Percentiles rank a stretch among this genome's conserved stretches.
phyloP scores from a whole-genome alignment of 805 yeast species.

The Starmerella potacharoeniae region DNA sequence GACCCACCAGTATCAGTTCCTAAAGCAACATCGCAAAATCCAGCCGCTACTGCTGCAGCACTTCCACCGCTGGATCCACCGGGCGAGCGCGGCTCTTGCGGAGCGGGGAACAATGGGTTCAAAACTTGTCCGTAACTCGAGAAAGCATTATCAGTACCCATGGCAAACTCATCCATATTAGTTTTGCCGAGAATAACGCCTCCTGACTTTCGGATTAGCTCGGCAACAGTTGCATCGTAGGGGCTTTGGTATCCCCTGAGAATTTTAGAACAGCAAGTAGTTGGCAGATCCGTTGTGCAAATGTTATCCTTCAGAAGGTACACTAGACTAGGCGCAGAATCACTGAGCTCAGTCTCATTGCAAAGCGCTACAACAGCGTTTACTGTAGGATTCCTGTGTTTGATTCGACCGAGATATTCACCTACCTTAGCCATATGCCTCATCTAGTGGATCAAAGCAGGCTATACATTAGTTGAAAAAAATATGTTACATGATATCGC shows the following conservation, averaged over 20 bases:
- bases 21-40: conserved; percentile 56
- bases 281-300: conserved; percentile 49
- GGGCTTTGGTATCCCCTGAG: conserved; percentile 57
- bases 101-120: conserved; percentile 33
- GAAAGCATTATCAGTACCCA: conserved; percentile 51
- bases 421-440: conserved; percentile 6
- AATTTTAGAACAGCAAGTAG: conserved; percentile 70
- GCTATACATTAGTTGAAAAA: conserved; percentile 35
- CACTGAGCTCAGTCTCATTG: conserved; percentile 11
- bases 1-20: conserved; percentile 99
- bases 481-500: conserved; percentile 47
- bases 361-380: conserved; percentile 27
- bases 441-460: conserved; percentile 1
- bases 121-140: conserved; percentile 27
- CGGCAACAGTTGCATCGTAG: conserved; percentile 63
- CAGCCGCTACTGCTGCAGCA: conserved; percentile 81
- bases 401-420: conserved; percentile 23
- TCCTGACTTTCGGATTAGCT: conserved; percentile 36
- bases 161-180: conserved; percentile 93
- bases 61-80: conserved; percentile 98
- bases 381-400: conserved; percentile 20
- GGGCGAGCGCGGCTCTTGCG: conserved; percentile 32
- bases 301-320: conserved; percentile 73
- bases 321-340: conserved; percentile 11
- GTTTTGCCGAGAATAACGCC: conserved; percentile 63